Base-by-base conservation (phyloP, 2,329 filamentous ascomycete genomes). In the Colletotrichum kahawae region DNA sequence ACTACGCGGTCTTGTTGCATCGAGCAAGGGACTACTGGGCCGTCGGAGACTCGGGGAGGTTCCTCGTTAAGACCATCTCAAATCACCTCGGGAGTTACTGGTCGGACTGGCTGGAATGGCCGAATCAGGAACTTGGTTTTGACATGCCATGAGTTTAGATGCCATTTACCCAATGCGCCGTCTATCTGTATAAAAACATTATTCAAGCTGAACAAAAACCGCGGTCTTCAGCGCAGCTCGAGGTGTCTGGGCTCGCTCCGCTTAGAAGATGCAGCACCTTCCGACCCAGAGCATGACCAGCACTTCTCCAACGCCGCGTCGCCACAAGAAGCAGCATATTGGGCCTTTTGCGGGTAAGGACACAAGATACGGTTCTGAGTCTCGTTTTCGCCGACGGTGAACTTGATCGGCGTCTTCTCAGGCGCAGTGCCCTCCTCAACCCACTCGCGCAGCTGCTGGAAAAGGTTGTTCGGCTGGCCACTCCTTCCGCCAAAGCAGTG, bases 1-100 rank as follows among this genome's bases (percentile, higher is more conserved):
- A 88, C 74, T 88, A 84, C 74, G 83, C 83, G 1, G 83, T 88
- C 10, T 72, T 86, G 5, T 67, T 86, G 21, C 82, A 87, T 76
- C 74, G 76, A 2, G 79, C 78, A n/a, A 79, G 79, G 8, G 74
- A 81, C 10, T 79, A 78, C 36, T 87, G 85, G 85, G 62, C 79
- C 6, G 81, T 85, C 64, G 79, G 78, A 4, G 67, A 76, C 12
- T 71, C 78, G 1, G 80, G 81, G 2, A 65, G 63, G 5, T 78
- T 78, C 16, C 70, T 82, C 3, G 78, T 82, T 7, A 59, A 65
- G 27, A 74, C 75, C 7, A 77, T 80, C 31, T 69, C 70, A 10
- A 57, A 36, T 4, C 75, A 77, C 33, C 76, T 81, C 2, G 80
- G 79, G 2, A 33, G 54, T 2, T 78, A 77, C 14, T 82, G 80